Evolutionary conservation across 2,329 filamentous ascomycete species (phyloP).

Genomic region (Ophiostoma sp.): DNA sequence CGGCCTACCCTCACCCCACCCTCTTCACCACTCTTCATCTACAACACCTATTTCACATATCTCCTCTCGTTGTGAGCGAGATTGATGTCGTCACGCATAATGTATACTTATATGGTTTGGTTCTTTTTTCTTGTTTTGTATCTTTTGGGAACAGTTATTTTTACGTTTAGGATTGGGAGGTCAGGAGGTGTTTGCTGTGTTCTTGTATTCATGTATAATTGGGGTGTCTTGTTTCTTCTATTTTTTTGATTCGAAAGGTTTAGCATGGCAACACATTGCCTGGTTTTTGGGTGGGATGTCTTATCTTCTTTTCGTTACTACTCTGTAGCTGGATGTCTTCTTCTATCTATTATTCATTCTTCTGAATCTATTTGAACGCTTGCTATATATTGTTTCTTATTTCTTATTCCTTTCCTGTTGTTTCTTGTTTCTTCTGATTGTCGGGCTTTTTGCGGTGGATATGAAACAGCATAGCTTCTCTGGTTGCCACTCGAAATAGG

Average conservation of each 20-base stretch:
- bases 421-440: not conserved
- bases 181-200: constrained; percentile 12
- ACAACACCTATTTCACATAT: not conserved
- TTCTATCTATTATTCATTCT: not conserved
- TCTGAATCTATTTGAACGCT: not conserved
- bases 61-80: constrained; percentile 3
- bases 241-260: not conserved
- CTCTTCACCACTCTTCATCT: not conserved
- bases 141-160: not conserved
- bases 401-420: not conserved
- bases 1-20: not conserved
- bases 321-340: not conserved
- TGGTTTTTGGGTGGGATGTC: constrained; percentile 9
- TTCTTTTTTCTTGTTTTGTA: not conserved
- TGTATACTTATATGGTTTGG: constrained; percentile 12
- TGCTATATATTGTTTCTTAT: not conserved
- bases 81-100: constrained; percentile 11
- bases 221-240: not conserved
- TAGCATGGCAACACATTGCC: constrained; percentile 10
- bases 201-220: constrained; percentile 9
- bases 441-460: not conserved
- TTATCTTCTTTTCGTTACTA: not conserved
- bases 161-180: not conserved
- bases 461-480: not conserved
- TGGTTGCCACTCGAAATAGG: not conserved